Evolutionary conservation across 1,284 basidiomycete species (phyloP).

Genomic region (Austroboletus niveus): DNA sequence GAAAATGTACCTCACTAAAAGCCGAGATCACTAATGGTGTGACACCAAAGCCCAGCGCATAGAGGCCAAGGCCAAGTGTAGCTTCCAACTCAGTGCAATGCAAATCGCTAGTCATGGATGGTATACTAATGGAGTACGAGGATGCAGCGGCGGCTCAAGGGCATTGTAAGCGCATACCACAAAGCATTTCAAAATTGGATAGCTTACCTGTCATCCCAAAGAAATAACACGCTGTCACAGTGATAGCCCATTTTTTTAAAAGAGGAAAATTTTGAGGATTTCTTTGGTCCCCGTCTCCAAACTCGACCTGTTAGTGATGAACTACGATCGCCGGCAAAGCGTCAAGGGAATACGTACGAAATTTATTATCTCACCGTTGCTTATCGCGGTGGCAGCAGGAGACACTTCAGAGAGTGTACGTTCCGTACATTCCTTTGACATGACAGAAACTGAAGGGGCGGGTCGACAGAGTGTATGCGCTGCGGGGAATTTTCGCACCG

Average conservation of each 20-base stretch:
- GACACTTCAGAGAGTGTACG: conserved; percentile 1
- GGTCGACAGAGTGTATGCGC: too few relatives aligned
- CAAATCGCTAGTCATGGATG: conserved; percentile 43
- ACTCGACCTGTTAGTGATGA: conserved; percentile 25
- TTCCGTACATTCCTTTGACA: conserved; percentile 10
- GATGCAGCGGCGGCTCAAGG: conserved; percentile 32
- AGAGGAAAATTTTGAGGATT: conserved; percentile 23
- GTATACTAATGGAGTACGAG: conserved; percentile 39
- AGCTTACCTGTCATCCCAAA: conserved; percentile 14
- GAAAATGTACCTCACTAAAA: conserved; percentile 38
- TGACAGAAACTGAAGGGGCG: not conserved
- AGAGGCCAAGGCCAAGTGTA: conserved; percentile 39
- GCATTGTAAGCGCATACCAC: conserved; percentile 1
- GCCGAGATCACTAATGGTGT: conserved; percentile 46
- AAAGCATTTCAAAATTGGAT: not conserved
- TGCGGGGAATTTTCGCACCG: too few relatives aligned
- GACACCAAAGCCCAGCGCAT: conserved; percentile 45
- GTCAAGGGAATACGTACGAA: conserved; percentile 3
- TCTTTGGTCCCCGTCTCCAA: conserved; percentile 24
- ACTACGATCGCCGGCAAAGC: not conserved
- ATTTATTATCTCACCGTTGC: conserved; percentile 7
- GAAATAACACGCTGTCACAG: conserved; percentile 21
- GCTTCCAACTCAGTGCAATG: conserved; percentile 35
- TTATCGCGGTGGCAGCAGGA: not conserved
- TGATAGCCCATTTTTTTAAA: conserved; percentile 29